Conservation (phyloP, 805 yeast species). For the Tetrapisispora phaffii region DNA sequence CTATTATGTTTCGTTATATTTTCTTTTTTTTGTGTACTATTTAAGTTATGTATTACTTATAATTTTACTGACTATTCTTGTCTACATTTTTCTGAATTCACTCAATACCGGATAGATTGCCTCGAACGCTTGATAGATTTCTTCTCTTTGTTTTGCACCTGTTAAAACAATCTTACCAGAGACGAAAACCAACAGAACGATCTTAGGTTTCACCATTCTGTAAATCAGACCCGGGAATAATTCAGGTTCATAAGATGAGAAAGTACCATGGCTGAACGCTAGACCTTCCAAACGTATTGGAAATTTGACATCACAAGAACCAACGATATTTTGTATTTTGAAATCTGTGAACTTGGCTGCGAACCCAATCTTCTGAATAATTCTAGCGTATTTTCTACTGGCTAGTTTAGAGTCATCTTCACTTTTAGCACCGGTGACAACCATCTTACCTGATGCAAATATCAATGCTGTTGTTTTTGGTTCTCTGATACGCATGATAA, state of each 20-base stretch:
- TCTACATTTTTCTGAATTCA: conserved; percentile 75
- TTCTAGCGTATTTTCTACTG: conserved; percentile 94
- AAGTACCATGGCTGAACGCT: conserved; percentile 96
- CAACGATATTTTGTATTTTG: conserved; percentile 96
- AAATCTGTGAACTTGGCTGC: conserved; percentile 96
- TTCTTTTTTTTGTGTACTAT: too few relatives aligned
- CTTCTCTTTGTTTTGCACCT: conserved; percentile 98
- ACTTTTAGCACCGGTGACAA: conserved; percentile 97
- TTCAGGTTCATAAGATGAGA: conserved; percentile 97
- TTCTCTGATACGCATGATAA: conserved; percentile 97
- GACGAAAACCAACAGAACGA: conserved; percentile 89
- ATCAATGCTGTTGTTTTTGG: conserved; percentile 97
- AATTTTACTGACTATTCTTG: neutral
- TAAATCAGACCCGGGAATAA: conserved; percentile 95
- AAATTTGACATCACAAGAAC: conserved; percentile 96
- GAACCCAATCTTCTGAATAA: conserved; percentile 94
- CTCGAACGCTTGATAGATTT: conserved; percentile 95
- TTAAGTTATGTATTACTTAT: neutral
- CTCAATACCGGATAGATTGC: conserved; percentile 97
- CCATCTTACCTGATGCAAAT: conserved; percentile 98
- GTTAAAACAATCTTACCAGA: conserved; percentile 96
- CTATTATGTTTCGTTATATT: too few relatives aligned
- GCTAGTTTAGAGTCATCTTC: conserved; percentile 98
- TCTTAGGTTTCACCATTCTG: conserved; percentile 98
- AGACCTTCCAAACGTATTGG: conserved; percentile 95